Evolutionary conservation across 2,329 filamentous ascomycete species (phyloP).

Genomic region (Phyllosticta citrichinensis): DNA sequence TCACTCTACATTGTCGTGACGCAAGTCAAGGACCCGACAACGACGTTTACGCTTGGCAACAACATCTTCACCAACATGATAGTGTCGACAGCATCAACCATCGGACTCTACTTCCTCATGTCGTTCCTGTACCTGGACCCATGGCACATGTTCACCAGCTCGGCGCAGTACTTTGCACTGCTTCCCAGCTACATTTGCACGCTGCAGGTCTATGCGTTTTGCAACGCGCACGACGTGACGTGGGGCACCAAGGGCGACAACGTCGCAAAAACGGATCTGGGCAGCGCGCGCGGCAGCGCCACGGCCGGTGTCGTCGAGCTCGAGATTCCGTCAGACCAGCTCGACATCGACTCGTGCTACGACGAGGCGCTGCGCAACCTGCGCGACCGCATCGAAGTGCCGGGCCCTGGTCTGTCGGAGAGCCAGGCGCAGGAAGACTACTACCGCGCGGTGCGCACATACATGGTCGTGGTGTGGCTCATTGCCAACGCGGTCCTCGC

Average conservation of each 20-base stretch:
- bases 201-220: constrained; percentile 95
- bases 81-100: constrained; percentile 75
- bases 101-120: constrained; percentile 94
- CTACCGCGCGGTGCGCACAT: constrained; percentile 92
- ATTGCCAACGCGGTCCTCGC: constrained; percentile 82
- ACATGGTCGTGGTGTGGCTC: constrained; percentile 97
- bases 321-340: constrained; percentile 95
- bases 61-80: constrained; percentile 94
- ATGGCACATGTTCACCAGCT: constrained; percentile 97
- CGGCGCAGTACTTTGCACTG: constrained; percentile 83
- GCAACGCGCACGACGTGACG: constrained; percentile 97
- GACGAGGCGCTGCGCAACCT: constrained; percentile 95
- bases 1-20: constrained; percentile 78
- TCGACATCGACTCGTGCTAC: constrained; percentile 96
- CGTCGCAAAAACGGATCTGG: constrained; percentile 83
- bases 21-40: constrained; percentile 53
- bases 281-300: constrained; percentile 64
- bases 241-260: constrained; percentile 99
- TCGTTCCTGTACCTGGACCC: constrained; percentile 94
- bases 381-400: constrained; percentile 80
- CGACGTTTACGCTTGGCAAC: constrained; percentile 56
- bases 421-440: constrained; percentile 93
- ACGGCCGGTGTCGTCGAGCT: constrained; percentile 65
- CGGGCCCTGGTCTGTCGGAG: constrained; percentile 52
- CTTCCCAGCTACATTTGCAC: constrained; percentile 94